Base-by-base conservation (phyloP, 2,329 filamentous ascomycete species). In the Stemphylium lycopersici region DNA sequence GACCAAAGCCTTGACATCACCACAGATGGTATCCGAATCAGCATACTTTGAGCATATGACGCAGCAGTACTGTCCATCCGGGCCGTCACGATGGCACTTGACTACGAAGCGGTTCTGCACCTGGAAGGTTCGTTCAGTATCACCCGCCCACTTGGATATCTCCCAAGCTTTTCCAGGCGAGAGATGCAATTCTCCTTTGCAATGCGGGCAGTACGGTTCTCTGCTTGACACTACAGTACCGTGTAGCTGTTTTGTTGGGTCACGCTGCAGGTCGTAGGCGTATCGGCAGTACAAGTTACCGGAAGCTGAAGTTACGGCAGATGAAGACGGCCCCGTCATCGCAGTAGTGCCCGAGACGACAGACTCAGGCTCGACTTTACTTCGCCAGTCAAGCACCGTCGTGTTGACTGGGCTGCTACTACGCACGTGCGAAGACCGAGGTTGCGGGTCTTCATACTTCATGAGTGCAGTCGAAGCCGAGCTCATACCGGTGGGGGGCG, bases 101-200 rank as follows among this genome's bases (percentile, higher is more conserved):
- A 74, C 71, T 0, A 73, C 68, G 31, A 74, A 74, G n/a, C 72
- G 71, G 45, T 72, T 74, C 4, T 64, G 61, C 6, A 75, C 58
- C 15, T 67, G 68, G 46, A 73, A 75, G 32, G 60, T 65, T n/a
- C 71, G 67, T 46, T 71, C 67, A 12, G 57, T 56, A n/a, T 64
- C 64, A n/a, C 62, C 61, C 16, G 70, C 67, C 22, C 64, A 62
- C 46, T 73, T 75, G 43, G 59, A 57, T 3, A 75, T 59, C 44
- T 75, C 72, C 72, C 72, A 75, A 1, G 72, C 70, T 51, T 67
- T 73, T 4, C 68, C 69, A 6, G 69, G 63, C 2, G 71, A 72
- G 10, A 75, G 70, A 43, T 73, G 61, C 3, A 75, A 44, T 0
- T 55, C 58, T 13, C 66, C 62, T 31, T 55, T 61, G 48, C 72